Conservation (phyloP, 2,329 filamentous ascomycete genomes). For the Penicillium sp. region DNA sequence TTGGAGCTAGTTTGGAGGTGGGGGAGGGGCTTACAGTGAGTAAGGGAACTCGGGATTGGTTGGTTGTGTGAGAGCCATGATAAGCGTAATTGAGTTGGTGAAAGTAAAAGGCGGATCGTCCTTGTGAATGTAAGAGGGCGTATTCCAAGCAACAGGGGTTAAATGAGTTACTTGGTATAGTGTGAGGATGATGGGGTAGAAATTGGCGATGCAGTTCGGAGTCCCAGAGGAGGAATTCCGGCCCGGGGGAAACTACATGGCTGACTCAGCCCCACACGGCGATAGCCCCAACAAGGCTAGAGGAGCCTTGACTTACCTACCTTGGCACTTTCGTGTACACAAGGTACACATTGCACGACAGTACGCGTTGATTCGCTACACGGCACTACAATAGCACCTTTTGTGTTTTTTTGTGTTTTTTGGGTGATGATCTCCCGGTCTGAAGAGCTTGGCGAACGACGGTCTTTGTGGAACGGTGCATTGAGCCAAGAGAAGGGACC, state of each 20-base stretch:
- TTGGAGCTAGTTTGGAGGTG: slow-evolving; percentile 4
- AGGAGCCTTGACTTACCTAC: background rate
- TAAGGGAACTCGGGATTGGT: slow-evolving; percentile 37
- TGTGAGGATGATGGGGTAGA: background rate
- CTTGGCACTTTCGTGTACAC: background rate
- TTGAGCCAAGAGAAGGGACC: background rate
- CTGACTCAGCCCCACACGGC: slow-evolving; percentile 1
- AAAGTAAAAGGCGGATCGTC: background rate
- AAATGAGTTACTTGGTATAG: background rate
- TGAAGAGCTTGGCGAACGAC: slow-evolving; percentile 17
- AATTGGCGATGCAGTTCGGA: slow-evolving; percentile 2
- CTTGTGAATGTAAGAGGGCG: background rate
- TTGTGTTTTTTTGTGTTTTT: background rate
- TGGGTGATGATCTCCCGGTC: slow-evolving; percentile 17
- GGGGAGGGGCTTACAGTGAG: slow-evolving; percentile 35
- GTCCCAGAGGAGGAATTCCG: background rate
- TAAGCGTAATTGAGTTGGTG: background rate
- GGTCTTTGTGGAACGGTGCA: slow-evolving; percentile 8
- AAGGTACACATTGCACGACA: background rate
- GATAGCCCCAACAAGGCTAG: background rate
- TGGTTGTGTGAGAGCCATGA: slow-evolving; percentile 25
- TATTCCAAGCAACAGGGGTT: background rate
- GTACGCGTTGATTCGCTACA: background rate
- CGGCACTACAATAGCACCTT: background rate
- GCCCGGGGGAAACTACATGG: background rate